Evolutionary conservation across 2,329 filamentous ascomycete genomes (phyloP).

Genomic region (Verticillium isaacii): DNA sequence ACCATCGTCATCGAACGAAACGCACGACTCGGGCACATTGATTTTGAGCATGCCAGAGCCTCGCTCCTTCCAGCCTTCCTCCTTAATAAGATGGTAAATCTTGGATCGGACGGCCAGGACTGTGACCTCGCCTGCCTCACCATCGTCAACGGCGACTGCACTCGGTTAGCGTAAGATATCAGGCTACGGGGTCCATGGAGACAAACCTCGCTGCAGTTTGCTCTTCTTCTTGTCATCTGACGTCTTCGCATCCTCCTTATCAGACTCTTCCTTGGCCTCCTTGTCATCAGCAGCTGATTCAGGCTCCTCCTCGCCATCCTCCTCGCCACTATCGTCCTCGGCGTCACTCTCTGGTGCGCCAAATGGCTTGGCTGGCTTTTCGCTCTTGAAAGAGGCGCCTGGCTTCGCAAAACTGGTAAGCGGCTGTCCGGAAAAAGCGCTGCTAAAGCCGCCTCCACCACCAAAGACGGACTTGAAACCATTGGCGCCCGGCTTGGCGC

Average conservation of each 20-base stretch:
- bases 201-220: constrained; percentile 62
- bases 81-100: constrained; percentile 73
- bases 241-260: constrained; percentile 47
- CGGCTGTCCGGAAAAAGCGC: constrained; percentile 32
- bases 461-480: constrained; percentile 44
- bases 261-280: constrained; percentile 47
- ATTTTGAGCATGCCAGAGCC: constrained; percentile 80
- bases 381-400: constrained; percentile 45
- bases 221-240: constrained; percentile 63
- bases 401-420: constrained; percentile 69
- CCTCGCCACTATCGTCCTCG: constrained; percentile 43
- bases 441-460: constrained; percentile 18
- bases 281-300: constrained; percentile 34
- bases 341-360: constrained; percentile 68
- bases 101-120: constrained; percentile 74
- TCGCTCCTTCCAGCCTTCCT: constrained; percentile 81
- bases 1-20: constrained; percentile 50
- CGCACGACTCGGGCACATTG: constrained; percentile 61
- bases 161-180: constrained; percentile 18
- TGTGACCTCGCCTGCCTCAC: constrained; percentile 78
- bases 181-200: neutral
- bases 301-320: constrained; percentile 31
- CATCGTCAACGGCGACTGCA: constrained; percentile 70
- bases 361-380: constrained; percentile 67
- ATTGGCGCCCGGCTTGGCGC: constrained; percentile 30